Base-by-base conservation (phyloP, 106 monocot genomes). In the Dioscorea alata region DNA sequence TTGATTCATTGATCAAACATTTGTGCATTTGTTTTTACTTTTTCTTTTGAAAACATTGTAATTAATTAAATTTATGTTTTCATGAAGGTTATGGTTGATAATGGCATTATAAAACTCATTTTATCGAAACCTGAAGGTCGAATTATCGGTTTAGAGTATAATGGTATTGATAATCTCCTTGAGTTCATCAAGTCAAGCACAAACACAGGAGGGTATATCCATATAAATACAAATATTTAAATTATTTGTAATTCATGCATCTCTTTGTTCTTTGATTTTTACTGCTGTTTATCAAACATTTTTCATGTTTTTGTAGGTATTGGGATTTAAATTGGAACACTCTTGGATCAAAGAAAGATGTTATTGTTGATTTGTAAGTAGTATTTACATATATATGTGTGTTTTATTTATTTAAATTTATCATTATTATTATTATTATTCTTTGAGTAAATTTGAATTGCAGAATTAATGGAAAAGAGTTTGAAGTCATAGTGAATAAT, bases 311-410 rank as follows among this genome's bases (percentile, higher is more conserved):
- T 15, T 66, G 64, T 48, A 90, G 89, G 76, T 90, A 90, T 62
- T 90, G 89, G 89, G 89, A 90, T 75, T 16, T 86, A 69, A 86
- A 83, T 65, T 90, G 89, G 89, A 80, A 61, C 64, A 75, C 34
- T 74, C 25, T 59, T 42, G 42, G 42, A 42, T 42, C 42, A 42
- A 73, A 21, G 1, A 54, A 54, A 19, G 15, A 42, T 42, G 6
- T 42, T 42, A 4, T 8, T 42, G 10, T 42, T 42, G 42, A 42
- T 42, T 10, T 42, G 42, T 42, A 8, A 42, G 42, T 42, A 42
- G 42, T 42, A 3, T 42, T 42, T 6, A 42, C 42, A 42, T 42
- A 42, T 42, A 42, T 2, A 10, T 6, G 34, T 18, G 18, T 2
- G 13, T 16, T 54, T 54, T 54, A 13, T 50, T 61, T 42, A 42